A percentile compares a stretch with the other conserved stretches of the same genome.
phyloP scores from a whole-genome alignment of 2,329 filamentous ascomycete species.

The Nothophoma quercina region DNA sequence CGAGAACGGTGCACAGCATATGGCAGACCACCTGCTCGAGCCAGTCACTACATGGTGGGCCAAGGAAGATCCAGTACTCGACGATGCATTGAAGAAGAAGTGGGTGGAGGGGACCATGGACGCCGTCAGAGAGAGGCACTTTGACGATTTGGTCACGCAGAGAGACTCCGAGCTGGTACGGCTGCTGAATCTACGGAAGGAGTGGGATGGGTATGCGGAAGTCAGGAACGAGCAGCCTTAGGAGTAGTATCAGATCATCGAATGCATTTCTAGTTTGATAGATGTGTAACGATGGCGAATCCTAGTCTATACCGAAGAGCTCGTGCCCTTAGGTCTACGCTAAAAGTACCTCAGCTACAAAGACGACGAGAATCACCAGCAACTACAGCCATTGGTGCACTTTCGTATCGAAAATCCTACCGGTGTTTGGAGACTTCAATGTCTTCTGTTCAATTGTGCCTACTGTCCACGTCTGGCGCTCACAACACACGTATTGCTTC shows the following conservation, averaged over 20 bases:
- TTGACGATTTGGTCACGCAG: constrained; percentile 20
- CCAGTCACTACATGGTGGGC: constrained; percentile 31
- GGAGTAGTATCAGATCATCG: constrained; percentile 29
- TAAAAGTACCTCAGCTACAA: no score
- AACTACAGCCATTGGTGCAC: no score
- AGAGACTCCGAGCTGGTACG: constrained; percentile 25
- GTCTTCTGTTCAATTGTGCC: no score
- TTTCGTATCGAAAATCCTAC: no score
- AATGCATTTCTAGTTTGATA: no score
- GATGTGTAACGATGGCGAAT: no score
- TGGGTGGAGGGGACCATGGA: constrained; percentile 24
- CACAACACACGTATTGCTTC: no score
- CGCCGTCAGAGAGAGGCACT: constrained; percentile 16
- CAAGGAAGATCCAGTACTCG: constrained; percentile 18
- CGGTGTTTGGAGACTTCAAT: no score
- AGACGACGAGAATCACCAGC: no score
- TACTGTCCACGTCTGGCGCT: no score
- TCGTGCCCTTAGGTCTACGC: no score
- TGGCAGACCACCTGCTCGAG: constrained; percentile 23
- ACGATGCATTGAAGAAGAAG: constrained; percentile 26
- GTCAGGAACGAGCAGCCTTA: constrained; percentile 49
- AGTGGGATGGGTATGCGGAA: constrained; percentile 22
- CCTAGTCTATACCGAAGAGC: no score
- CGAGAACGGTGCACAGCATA: constrained; percentile 25
- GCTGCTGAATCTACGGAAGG: constrained; percentile 21